phyloP scores from a whole-genome alignment of 352 stramenopile species.

The Phytophthora litchii region DNA sequence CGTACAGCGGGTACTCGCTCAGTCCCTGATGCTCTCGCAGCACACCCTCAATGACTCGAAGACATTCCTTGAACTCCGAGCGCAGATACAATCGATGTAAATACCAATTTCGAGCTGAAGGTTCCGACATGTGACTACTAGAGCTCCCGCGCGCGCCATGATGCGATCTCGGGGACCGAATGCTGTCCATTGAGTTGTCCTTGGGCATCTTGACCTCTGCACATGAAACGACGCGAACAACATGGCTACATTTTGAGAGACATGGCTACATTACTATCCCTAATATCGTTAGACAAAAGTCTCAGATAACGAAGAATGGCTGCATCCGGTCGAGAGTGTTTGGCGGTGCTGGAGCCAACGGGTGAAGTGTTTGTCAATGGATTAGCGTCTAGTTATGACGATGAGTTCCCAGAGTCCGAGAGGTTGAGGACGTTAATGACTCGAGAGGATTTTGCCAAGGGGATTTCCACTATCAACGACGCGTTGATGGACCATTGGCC shows the following conservation, averaged over 20 bases:
- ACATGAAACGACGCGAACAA: conserved; percentile 32
- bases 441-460: conserved; percentile 65
- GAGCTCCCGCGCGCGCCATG: conserved; percentile 22
- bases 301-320: conserved; percentile 18
- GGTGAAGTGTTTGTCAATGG: conserved; percentile 86
- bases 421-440: conserved; percentile 55
- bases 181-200: conserved; percentile 45
- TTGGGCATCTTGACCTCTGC: conserved; percentile 15
- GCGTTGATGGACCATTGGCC: conserved; percentile 85
- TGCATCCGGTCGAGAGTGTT: conserved; percentile 23
- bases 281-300: background rate
- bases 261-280: conserved; percentile 4
- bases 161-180: conserved; percentile 65
- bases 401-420: conserved; percentile 62
- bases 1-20: conserved; percentile 92
- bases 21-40: conserved; percentile 83
- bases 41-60: conserved; percentile 90
- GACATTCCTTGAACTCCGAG: conserved; percentile 89
- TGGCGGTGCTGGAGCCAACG: conserved; percentile 62
- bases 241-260: conserved; percentile 1
- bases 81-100: conserved; percentile 85
- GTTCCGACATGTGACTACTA: conserved; percentile 37
- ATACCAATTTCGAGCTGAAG: conserved; percentile 81
- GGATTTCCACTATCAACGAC: conserved; percentile 79
- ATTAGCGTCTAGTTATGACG: conserved; percentile 77